Conservation (phyloP, 164 flowering plant species). For the Amborella trichopoda region DNA sequence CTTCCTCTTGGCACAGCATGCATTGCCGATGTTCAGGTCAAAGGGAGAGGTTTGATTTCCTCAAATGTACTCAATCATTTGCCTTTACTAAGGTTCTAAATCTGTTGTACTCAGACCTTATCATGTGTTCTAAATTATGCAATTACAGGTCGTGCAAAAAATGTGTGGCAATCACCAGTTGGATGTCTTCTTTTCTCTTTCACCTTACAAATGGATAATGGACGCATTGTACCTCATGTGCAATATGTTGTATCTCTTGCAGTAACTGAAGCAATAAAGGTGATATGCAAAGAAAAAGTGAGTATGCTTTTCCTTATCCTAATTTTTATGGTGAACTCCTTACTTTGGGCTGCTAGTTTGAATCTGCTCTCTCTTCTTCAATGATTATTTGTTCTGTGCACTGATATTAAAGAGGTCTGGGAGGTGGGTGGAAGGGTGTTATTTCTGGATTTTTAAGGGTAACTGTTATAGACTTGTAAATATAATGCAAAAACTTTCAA, state of each 20-base stretch:
- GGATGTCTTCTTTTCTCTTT: conserved; percentile 92
- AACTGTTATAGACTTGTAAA: too few relatives aligned
- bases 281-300: conserved; percentile 50
- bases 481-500: not conserved
- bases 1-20: conserved; percentile 82
- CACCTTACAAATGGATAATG: conserved; percentile 86
- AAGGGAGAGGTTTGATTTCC: conserved; percentile 67
- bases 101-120: conserved; percentile 6
- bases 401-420: too few relatives aligned
- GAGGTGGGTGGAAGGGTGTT: too few relatives aligned
- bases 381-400: too few relatives aligned
- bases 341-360: too few relatives aligned
- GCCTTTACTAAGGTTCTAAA: not conserved
- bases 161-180: conserved; percentile 86
- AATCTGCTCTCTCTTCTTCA: too few relatives aligned
- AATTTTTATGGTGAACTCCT: too few relatives aligned
- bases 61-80: not conserved
- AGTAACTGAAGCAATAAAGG: conserved; percentile 75
- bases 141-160: conserved; percentile 62
- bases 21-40: conserved; percentile 75
- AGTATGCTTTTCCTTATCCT: conserved; percentile 10
- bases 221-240: conserved; percentile 63
- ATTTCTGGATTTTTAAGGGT: too few relatives aligned
- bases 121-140: too few relatives aligned
- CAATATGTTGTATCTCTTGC: conserved; percentile 90